Evolutionary conservation across 495 filamentous ascomycete genomes (phyloP).

Genomic region (Niebla homalea): DNA sequence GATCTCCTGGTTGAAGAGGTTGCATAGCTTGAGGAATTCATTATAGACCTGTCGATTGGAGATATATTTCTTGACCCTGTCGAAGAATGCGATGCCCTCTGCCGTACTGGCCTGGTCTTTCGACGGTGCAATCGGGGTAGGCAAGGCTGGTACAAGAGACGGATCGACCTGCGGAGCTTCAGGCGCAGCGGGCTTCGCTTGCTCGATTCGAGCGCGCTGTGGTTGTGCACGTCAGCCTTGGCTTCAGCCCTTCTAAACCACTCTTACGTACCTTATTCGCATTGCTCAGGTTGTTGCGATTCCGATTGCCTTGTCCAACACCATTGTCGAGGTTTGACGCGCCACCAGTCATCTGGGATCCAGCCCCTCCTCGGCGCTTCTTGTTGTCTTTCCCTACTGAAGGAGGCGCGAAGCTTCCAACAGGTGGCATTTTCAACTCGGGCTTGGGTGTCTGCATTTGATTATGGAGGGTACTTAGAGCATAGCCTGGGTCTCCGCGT

Average conservation of each 20-base stretch:
- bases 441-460: slow-evolving; percentile 38
- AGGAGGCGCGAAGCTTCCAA: slow-evolving; percentile 84
- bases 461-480: slow-evolving; percentile 22
- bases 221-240: neutral
- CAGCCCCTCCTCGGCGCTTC: slow-evolving; percentile 47
- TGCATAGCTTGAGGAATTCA: slow-evolving; percentile 92
- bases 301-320: slow-evolving; percentile 11
- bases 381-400: slow-evolving; percentile 69
- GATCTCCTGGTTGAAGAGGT: slow-evolving; percentile 80
- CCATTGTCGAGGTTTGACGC: slow-evolving; percentile 10
- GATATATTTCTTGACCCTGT: slow-evolving; percentile 91
- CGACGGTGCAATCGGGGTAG: slow-evolving; percentile 69
- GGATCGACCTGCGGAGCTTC: slow-evolving; percentile 70
- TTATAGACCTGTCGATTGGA: slow-evolving; percentile 80
- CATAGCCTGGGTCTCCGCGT: slow-evolving; percentile 38
- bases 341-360: slow-evolving; percentile 19
- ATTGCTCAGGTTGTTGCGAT: slow-evolving; percentile 26
- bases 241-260: neutral
- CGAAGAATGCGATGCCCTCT: slow-evolving; percentile 88
- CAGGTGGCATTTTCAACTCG: slow-evolving; percentile 72
- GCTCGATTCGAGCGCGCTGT: slow-evolving; percentile 52
- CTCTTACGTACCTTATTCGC: slow-evolving; percentile 34
- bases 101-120: slow-evolving; percentile 44
- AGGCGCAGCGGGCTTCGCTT: slow-evolving; percentile 44
- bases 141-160: slow-evolving; percentile 71